Percentiles rank a stretch among this genome's conserved stretches.
phyloP scores from a whole-genome alignment of 495 filamentous ascomycete genomes.

The Cudoniella acicularis region DNA sequence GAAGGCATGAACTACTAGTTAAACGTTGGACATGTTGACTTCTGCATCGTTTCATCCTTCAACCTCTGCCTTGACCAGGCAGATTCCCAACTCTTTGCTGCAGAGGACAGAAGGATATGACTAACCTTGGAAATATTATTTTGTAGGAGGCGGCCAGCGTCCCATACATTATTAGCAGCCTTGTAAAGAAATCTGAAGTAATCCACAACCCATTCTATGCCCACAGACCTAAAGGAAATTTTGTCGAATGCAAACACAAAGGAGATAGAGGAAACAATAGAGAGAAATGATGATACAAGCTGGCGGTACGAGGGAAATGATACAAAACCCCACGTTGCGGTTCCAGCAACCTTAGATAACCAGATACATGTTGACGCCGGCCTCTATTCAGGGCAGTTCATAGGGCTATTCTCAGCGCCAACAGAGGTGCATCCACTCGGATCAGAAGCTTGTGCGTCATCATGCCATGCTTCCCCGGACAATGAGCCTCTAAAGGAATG shows the following conservation, averaged over 20 bases:
- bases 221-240: neutral
- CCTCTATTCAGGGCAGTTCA: neutral
- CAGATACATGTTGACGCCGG: neutral
- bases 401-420: conserved; percentile 17
- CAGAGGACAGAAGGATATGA: conserved; percentile 1
- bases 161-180: conserved; percentile 21
- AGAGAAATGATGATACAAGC: conserved; percentile 11
- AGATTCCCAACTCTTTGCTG: neutral
- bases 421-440: conserved; percentile 2
- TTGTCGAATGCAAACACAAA: conserved; percentile 2
- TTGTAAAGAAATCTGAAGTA: conserved; percentile 7
- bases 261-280: neutral
- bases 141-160: conserved; percentile 22
- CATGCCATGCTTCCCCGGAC: neutral
- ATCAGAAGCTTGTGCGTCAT: conserved; percentile 7
- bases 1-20: neutral
- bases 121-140: conserved; percentile 24
- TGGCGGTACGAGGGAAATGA: neutral
- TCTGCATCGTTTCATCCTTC: neutral
- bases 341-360: neutral
- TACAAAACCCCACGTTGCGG: conserved; percentile 16
- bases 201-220: conserved; percentile 14
- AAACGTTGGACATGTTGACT: neutral
- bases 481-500: conserved; percentile 1
- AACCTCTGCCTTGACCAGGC: neutral